Base-by-base conservation (phyloP, 2,329 filamentous ascomycete genomes). In the Fusarium citri region DNA sequence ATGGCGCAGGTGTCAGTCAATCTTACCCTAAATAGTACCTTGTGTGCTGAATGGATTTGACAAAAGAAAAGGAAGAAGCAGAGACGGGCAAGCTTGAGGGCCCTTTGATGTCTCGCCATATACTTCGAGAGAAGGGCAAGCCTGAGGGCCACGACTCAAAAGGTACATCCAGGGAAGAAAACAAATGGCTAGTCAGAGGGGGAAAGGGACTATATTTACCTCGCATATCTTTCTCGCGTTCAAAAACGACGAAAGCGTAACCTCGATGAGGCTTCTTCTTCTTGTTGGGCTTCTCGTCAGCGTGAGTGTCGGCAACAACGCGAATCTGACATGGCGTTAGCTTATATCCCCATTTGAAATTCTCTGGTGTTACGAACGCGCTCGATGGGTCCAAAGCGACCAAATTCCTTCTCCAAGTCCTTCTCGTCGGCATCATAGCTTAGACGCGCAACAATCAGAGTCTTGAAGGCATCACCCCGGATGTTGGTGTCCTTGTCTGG, bases 151-250 rank as follows among this genome's bases (percentile, higher is more conserved):
- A 76, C 77, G 72, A 80, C 79, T 81, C 72, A 71, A 71, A 71
- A 66, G 63, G 71, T 67, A 74, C 68, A 71, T 72, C 72, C 70
- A 57, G 65, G 64, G 70, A 58, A 66, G 48, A 63, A 69, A 60
- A 60, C 64, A 71, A 62, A 71, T 68, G 69, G 59, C 71, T 73
- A 63, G 64, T 72, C 55, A 57, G 73, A 76, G 80, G 78, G 68
- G 57, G 49, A 40, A 47, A 63, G 50, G 48, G 70, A 83, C 80
- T 79, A 78, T 79, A 81, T 82, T 89, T 97, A 98, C 94, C 94
- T 94, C 97, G 97, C 94, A 98, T 98, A 80, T 98, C 96, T 82
- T 95, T 94, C 83, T 98, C 96, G 80, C 93, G 91, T 82, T 98
- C 95, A 79, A 95, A 99, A 57, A 98, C 93, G 74, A 99, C 92